Conservation (phyloP, 257 asterid genomes). For the Leonotis leonurus region DNA sequence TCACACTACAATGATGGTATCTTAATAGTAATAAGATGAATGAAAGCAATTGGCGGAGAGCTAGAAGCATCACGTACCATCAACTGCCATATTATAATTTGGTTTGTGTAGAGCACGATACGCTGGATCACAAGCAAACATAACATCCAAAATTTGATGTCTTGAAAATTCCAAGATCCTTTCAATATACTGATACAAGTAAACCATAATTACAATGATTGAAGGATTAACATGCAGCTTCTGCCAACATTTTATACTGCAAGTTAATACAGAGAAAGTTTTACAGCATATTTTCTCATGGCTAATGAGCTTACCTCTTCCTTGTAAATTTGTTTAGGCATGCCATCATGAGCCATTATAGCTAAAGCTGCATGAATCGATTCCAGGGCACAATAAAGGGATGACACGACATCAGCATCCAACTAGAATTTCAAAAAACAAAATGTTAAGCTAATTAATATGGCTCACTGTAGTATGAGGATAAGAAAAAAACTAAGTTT, state of each 20-base stretch:
- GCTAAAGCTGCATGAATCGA: slow-evolving; percentile 91
- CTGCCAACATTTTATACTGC: not conserved
- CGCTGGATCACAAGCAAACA: slow-evolving; percentile 86
- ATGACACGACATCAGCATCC: slow-evolving; percentile 67
- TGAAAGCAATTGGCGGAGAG: not conserved
- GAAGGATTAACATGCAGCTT: slow-evolving; percentile 9
- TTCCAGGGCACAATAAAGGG: slow-evolving; percentile 81
- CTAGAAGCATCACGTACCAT: slow-evolving; percentile 48
- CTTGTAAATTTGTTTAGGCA: slow-evolving; percentile 91
- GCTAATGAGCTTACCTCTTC: slow-evolving; percentile 64
- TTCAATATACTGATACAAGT: slow-evolving; percentile 67
- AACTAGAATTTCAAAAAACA: slow-evolving; percentile 49
- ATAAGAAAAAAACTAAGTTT: too few species aligned
- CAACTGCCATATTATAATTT: slow-evolving; percentile 44
- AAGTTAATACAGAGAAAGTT: slow-evolving; percentile 2
- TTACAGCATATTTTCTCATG: slow-evolving; percentile 7
- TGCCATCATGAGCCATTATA: slow-evolving; percentile 68
- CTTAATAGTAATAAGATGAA: slow-evolving; percentile 6
- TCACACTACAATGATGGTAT: not conserved
- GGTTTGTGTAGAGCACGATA: slow-evolving; percentile 92
- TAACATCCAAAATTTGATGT: slow-evolving; percentile 83
- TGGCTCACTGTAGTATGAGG: too few species aligned
- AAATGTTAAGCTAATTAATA: too few species aligned
- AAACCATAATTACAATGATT: slow-evolving; percentile 25
- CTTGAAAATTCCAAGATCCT: slow-evolving; percentile 95